phyloP scores from a whole-genome alignment of 1,139 yeast genomes.

The Geotrichum bryndzae region DNA sequence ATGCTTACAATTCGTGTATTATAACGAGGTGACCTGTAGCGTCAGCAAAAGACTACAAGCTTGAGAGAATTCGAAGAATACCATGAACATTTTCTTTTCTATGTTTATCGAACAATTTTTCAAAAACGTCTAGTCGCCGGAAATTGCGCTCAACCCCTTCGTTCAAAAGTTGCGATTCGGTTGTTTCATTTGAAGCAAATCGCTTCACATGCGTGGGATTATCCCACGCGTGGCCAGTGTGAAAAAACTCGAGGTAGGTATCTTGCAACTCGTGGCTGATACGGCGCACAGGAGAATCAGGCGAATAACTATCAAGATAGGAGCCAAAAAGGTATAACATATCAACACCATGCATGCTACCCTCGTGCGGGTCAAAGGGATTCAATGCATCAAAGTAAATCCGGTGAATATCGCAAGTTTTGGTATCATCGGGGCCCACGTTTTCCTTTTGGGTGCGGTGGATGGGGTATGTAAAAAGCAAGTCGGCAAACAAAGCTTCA shows the following conservation, averaged over 20 bases:
- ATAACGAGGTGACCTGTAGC: background rate
- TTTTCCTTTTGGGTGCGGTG: background rate
- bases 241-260: constrained; percentile 7
- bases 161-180: background rate
- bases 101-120: constrained; percentile 1
- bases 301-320: constrained; percentile 3
- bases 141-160: background rate
- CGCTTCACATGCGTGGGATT: background rate
- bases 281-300: background rate
- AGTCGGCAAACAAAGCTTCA: constrained; percentile 12
- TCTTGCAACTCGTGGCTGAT: constrained; percentile 10
- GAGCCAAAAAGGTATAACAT: constrained; percentile 15
- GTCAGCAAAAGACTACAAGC: background rate
- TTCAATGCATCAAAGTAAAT: constrained; percentile 15
- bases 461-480: constrained; percentile 15
- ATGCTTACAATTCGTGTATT: background rate
- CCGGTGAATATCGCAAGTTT: background rate
- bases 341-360: constrained; percentile 17
- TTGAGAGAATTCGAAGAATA: background rate
- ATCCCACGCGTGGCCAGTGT: constrained; percentile 8
- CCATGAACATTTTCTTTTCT: background rate
- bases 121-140: constrained; percentile 2
- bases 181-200: background rate
- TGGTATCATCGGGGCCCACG: background rate
- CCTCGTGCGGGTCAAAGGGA: constrained; percentile 9